Evolutionary conservation across 1,284 basidiomycete species (phyloP), one percentile per base, ranked within the genome.

Genomic region (Sanghuangporus baumii): DNA sequence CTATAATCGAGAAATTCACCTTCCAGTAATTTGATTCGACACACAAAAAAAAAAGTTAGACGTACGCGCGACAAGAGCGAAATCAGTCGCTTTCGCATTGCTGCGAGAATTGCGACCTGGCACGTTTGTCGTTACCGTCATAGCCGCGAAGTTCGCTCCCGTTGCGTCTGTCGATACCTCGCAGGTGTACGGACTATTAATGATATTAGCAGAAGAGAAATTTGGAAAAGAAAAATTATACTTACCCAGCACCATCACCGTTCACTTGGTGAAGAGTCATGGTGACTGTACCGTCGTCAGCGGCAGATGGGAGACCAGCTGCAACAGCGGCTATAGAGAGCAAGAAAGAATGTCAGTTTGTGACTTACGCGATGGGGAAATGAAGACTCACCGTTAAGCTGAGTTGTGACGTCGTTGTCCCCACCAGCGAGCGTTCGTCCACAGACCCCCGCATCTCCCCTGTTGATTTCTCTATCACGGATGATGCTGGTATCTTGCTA

Each of bases 181-280:
- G 46, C 68, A 69, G 3, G 60, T 65, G 63, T 69, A 69, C 3
- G 68, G 67, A 40, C 68, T 66, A 47, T 36, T 2, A 2, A 48
- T 48, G 16, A 26, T 6, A 41, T 57, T 8, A 54, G 8, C 3
- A 38, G 4, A 16, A 36, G 58, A 41, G 52, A 48, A 51, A 43
- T 3, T 3, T 31, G 36, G 36, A 20, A 8, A 7, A n/a, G 16
- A 51, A 20, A 38, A 18, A 26, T 3, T 31, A 37, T 20, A 50
- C 60, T 52, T 43, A 66, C 67, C 68, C 68, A 12, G 67, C 68
- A 37, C 68, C 68, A 47, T 69, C 68, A 7, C 61, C 61, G 57
- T 69, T 69, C 41, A 70, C 63, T 61, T 70, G 69, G 47, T 70
- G 68, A 23, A 70, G 37, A 0, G 69, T 70, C 69, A 70, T 70